Conservation (phyloP, 805 yeast genomes). For the Candida nemodendra region DNA sequence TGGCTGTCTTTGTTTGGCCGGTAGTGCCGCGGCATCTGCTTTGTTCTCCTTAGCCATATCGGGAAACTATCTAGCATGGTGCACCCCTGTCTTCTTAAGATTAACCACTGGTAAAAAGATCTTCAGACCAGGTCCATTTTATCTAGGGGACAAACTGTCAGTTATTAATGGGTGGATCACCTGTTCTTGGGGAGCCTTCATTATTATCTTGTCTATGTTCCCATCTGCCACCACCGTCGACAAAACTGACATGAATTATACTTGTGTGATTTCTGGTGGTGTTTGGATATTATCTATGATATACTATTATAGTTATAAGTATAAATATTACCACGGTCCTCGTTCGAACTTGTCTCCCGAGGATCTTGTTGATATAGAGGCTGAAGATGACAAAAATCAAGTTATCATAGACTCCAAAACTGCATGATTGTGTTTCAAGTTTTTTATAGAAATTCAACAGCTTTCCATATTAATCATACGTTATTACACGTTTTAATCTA, state of each 20-base stretch:
- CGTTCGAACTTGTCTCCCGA: slow-evolving; percentile 19
- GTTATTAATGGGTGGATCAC: slow-evolving; percentile 45
- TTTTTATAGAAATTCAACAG: too few relatives aligned
- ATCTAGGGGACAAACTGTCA: slow-evolving; percentile 52
- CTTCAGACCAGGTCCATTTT: slow-evolving; percentile 66
- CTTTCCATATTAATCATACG: too few relatives aligned
- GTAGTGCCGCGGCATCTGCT: slow-evolving; percentile 63
- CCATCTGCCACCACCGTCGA: slow-evolving; percentile 46
- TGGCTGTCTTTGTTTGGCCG: slow-evolving; percentile 60
- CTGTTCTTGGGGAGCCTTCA: slow-evolving; percentile 48
- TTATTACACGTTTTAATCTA: neutral
- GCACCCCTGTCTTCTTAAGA: slow-evolving; percentile 54
- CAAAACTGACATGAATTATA: slow-evolving; percentile 62
- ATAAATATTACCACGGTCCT: slow-evolving; percentile 59
- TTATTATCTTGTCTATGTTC: slow-evolving; percentile 59
- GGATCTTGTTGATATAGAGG: slow-evolving; percentile 8
- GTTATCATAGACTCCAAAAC: too few relatives aligned
- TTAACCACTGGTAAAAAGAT: slow-evolving; percentile 48
- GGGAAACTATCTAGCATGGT: slow-evolving; percentile 64
- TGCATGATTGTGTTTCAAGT: too few relatives aligned
- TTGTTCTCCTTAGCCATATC: slow-evolving; percentile 63
- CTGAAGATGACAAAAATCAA: neutral
- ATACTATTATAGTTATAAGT: slow-evolving; percentile 52
- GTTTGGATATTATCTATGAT: slow-evolving; percentile 52
- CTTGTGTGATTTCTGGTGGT: slow-evolving; percentile 61